Percentiles rank a stretch among this genome's conserved stretches.
Evolutionary conservation across 352 stramenopile species (phyloP).

Genomic region (Saprolegnia diclina): DNA sequence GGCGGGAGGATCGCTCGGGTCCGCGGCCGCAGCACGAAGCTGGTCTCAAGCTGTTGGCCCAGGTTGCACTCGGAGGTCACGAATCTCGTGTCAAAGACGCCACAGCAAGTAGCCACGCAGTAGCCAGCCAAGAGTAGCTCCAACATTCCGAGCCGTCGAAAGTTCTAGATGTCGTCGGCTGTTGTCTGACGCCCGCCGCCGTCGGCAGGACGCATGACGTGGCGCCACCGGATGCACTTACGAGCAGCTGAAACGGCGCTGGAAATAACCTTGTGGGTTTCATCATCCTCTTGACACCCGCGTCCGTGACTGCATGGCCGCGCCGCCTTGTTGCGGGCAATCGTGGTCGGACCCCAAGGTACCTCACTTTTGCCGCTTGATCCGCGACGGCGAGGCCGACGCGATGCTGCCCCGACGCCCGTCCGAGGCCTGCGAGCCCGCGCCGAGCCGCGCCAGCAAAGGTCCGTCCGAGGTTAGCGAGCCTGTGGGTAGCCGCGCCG

Average conservation of each 20-base stretch:
- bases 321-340: constrained; percentile 45
- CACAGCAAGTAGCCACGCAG: no score
- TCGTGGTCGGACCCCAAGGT: constrained; percentile 56
- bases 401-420: not conserved
- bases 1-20: no score
- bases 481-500: not conserved
- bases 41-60: no score
- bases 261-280: constrained; percentile 9
- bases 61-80: no score
- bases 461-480: not conserved
- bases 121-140: no score
- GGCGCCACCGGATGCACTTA: not conserved
- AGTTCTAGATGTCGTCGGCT: no score
- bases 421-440: not conserved
- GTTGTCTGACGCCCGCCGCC: no score
- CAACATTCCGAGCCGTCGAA: no score
- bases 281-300: not conserved
- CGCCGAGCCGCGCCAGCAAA: not conserved
- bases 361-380: constrained; percentile 60
- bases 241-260: constrained; percentile 5
- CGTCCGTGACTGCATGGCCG: not conserved
- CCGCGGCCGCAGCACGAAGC: no score
- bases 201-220: no score
- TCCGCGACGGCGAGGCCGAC: constrained; percentile 29
- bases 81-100: no score